Base-by-base conservation (phyloP, 805 yeast species). In the Dipodascus geniculatus region DNA sequence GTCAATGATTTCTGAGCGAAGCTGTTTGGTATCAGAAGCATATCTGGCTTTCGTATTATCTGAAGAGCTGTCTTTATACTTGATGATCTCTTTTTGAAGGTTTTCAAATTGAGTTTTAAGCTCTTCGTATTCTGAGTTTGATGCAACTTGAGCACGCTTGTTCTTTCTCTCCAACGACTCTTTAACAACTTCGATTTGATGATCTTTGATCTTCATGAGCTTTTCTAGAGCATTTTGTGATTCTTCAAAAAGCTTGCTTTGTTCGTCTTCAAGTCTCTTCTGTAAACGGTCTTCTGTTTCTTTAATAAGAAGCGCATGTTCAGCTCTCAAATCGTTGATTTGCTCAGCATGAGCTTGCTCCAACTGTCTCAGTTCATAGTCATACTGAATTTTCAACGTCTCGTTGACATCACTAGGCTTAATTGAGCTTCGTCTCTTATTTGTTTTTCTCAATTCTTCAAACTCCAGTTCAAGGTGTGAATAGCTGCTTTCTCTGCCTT, bases 281-380 rank as follows among this genome's bases (percentile, higher is more conserved):
- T 38, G 44, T 11, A 38, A n/a, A 3, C 44, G 4, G 4, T 38
- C 44, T 17, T 38, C 44, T 11, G 44, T 38, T 38, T 38, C 44
- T 38, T 38, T 16, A 38, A 38, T 38, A 9, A n/a, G 19, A 38
- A 17, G 20, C 4, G 44, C 44, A 38, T 38, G 44, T n/a, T 38
- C 44, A 6, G 44, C 44, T 38, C 44, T 9, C 8, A 38, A n/a
- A 38, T 38, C 44, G 14, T 38, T 38, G 4, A 38, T 17, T 17
- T 38, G 44, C 44, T 38, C 44, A 6, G 44, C 44, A n/a, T 38
- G 44, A n/a, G 44, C 17, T 38, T 38, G 44, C 14, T 38, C 44
- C 20, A 38, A 4, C 14, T 38, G 44, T n/a, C 44, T 38, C 6
- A 38, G 4, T n/a, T 38, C 44, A n/a, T 38, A 16, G 4, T 38